Conservation (phyloP, 805 yeast species). For the Candida railenensis region DNA sequence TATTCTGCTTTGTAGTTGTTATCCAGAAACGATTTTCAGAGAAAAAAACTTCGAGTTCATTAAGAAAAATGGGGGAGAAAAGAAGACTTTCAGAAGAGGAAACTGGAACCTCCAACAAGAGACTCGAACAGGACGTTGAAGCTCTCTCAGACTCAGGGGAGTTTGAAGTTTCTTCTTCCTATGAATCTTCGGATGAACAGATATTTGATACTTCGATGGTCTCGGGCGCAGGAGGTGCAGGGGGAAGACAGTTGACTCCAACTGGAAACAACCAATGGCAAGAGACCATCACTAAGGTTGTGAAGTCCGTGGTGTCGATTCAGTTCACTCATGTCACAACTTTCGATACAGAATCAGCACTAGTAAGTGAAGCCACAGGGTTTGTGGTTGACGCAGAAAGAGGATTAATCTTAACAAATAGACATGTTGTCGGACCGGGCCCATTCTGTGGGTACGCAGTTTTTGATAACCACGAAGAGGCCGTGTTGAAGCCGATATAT, state of each 20-base stretch:
- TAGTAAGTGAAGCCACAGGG: constrained; percentile 91
- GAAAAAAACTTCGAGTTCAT: not conserved
- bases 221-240: not conserved
- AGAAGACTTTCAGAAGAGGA: constrained; percentile 1
- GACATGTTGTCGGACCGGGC: constrained; percentile 95
- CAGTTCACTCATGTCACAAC: constrained; percentile 85
- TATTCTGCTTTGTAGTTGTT: too few species aligned
- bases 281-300: constrained; percentile 75
- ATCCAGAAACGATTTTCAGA: too few species aligned
- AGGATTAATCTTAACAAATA: constrained; percentile 85
- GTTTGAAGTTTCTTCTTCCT: constrained; percentile 9
- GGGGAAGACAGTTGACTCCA: too few species aligned
- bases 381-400: constrained; percentile 81
- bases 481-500: constrained; percentile 79
- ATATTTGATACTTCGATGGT: not conserved
- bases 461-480: constrained; percentile 93
- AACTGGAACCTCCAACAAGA: not conserved
- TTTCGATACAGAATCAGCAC: constrained; percentile 81
- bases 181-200: constrained; percentile 13
- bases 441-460: constrained; percentile 91
- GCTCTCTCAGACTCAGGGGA: constrained; percentile 9
- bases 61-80: not conserved
- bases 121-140: constrained; percentile 11
- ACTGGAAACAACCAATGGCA: constrained; percentile 55
- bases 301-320: constrained; percentile 82